These are phyloP conservation scores for Beta lomatogona DNA, from an alignment of 179 eudicot species.

Conservation along the genomic window DNA sequence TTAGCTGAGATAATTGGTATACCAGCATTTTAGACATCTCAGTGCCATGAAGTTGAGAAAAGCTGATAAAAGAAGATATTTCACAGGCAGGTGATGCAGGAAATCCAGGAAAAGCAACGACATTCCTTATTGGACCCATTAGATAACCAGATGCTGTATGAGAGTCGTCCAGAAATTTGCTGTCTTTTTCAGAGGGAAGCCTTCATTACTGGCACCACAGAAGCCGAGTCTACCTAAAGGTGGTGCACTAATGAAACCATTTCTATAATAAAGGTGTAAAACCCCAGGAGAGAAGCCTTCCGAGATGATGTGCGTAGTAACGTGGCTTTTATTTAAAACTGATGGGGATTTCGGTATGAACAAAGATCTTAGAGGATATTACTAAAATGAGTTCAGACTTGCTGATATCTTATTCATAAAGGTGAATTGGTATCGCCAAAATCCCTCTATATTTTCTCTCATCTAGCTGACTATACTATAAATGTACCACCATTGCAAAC, in stretches of 20 bases:
- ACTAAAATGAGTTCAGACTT: slow-evolving; percentile 41
- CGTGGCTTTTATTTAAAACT: slow-evolving; percentile 27
- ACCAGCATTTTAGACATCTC: slow-evolving; percentile 37
- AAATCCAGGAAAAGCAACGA: slow-evolving; percentile 34
- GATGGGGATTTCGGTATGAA: slow-evolving; percentile 41
- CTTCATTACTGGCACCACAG: slow-evolving; percentile 45
- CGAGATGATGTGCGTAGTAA: slow-evolving; percentile 37
- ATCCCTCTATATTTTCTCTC: not conserved
- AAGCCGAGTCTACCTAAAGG: slow-evolving; percentile 55
- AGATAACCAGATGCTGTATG: slow-evolving; percentile 40
- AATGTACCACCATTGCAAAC: not conserved
- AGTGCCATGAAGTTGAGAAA: slow-evolving; percentile 37
- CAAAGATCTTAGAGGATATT: slow-evolving; percentile 42
- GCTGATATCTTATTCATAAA: slow-evolving; percentile 4
- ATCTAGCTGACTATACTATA: not conserved
- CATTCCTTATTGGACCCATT: slow-evolving; percentile 39
- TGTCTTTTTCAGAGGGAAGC: slow-evolving; percentile 45
- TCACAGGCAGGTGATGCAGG: slow-evolving; percentile 48
- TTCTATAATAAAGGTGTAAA: no score
- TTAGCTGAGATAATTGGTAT: slow-evolving; percentile 41
- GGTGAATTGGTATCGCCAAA: not conserved
- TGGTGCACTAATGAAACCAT: slow-evolving; percentile 39
- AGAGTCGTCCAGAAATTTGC: slow-evolving; percentile 41
- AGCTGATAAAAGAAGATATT: slow-evolving; percentile 39
- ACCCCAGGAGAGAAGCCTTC: no score